Base-by-base conservation (phyloP, 129 eudicot species). In the Flaveria linearis region DNA sequence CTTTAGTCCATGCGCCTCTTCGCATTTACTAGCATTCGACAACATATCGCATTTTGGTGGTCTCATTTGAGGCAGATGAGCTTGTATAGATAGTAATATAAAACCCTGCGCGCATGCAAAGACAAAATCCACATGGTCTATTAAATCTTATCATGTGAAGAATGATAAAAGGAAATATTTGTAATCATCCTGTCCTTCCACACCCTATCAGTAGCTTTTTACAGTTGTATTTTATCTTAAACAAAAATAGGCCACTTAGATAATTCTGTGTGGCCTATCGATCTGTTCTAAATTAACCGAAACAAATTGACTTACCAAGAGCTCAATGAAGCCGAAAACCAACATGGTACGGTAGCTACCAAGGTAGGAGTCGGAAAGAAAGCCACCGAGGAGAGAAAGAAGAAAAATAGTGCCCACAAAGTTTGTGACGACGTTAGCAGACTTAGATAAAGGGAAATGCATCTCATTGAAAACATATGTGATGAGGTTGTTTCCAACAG, bases 261-360 rank as follows among this genome's bases (percentile, higher is more conserved):
- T 11, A 2, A 45, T 45, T 45, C 14, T 9, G 14, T 45, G 13
- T 45, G 50, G 50, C 50, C 50, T 45, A 45, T 33, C 39, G 39
- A 33, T 45, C 13, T 15, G 15, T 28, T 15, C 2, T 42, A 45
- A 45, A 45, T 11, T 2, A 20, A 43, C 5, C 22, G 3, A 11
- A 55, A 56, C 23, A 7, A 0, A 3, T 15, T 60, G 53, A 80
- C 86, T 76, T 87, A 90, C 96, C 5, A 66, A 78, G 72, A 91
- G 93, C 84, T 91, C 97, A 8, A 88, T 73, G 68, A 88, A 88
- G 71, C 96, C 96, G 61, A 88, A 90, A 45, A 90, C 72, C 26
- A 88, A 46, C 96, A 90, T 91, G 78, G 97, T 91, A 64, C 86
- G 84, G 72, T 78, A 88, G 85, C 93, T 91, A 7, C 97, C 93